A percentile compares a stretch with the other conserved stretches of the same genome.
These are phyloP conservation scores for Naumovozyma baii DNA, from an alignment of 805 yeast genomes.

Conservation along the genomic window DNA sequence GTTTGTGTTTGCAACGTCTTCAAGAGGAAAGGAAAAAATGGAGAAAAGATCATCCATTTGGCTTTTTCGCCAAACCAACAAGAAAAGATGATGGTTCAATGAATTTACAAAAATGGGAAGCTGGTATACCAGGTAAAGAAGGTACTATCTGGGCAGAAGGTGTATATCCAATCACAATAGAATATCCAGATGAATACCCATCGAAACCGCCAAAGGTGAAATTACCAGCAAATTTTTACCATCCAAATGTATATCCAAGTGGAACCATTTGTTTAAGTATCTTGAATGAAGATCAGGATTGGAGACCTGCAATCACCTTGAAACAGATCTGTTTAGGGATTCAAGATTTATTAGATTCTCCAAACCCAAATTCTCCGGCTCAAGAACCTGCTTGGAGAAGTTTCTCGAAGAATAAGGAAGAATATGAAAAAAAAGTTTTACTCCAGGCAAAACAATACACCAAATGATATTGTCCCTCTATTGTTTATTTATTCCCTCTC, in stretches of 20 bases:
- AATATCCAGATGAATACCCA: slow-evolving; percentile 87
- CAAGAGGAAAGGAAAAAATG: slow-evolving; percentile 93
- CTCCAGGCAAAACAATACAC: slow-evolving; percentile 75
- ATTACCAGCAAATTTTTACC: slow-evolving; percentile 85
- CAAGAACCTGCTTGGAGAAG: slow-evolving; percentile 96
- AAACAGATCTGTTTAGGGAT: slow-evolving; percentile 86
- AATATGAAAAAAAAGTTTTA: slow-evolving; percentile 66
- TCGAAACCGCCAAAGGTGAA: slow-evolving; percentile 92
- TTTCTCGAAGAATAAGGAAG: slow-evolving; percentile 53
- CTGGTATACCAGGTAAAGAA: slow-evolving; percentile 91
- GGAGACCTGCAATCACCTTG: slow-evolving; percentile 94
- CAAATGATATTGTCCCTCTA: slow-evolving; percentile 16
- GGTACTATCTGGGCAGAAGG: slow-evolving; percentile 86
- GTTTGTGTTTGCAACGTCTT: slow-evolving; percentile 69
- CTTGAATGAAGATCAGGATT: slow-evolving; percentile 88
- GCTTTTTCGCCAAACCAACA: slow-evolving; percentile 85
- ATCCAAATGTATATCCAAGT: slow-evolving; percentile 95
- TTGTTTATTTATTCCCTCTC: neutral
- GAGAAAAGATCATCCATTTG: slow-evolving; percentile 98
- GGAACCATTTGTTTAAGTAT: slow-evolving; percentile 93
- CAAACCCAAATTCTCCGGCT: slow-evolving; percentile 94
- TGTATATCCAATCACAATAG: slow-evolving; percentile 72
- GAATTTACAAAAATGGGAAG: slow-evolving; percentile 80
- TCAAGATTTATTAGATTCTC: slow-evolving; percentile 80
- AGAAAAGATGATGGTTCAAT: slow-evolving; percentile 75